Percentiles rank a stretch among this genome's conserved stretches.
Conservation (phyloP, 176 grass and related monocot species). For the Oryza glaberrima region DNA sequence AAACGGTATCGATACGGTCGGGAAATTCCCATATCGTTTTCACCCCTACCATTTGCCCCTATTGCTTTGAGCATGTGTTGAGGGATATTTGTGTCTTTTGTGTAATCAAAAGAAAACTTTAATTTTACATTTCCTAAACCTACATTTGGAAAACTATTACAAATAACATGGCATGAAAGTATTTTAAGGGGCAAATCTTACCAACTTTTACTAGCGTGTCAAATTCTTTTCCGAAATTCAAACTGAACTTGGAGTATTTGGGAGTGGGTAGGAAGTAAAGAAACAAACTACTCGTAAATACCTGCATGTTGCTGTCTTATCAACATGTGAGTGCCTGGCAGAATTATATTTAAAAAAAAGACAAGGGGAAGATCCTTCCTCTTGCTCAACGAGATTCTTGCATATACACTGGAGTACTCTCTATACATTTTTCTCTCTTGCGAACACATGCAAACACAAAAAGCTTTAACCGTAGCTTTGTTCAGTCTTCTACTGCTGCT, state of each 20-base stretch:
- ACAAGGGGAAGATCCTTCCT: not conserved
- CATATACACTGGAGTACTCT: not conserved
- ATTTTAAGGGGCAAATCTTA: too few relatives aligned
- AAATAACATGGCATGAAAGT: too few relatives aligned
- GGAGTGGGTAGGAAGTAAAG: not conserved
- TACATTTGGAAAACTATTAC: too few relatives aligned
- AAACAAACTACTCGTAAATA: not conserved
- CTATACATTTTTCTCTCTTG: not conserved
- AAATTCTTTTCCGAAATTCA: too few relatives aligned
- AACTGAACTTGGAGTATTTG: not conserved
- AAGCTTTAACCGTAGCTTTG: not conserved
- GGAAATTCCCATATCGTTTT: too few relatives aligned
- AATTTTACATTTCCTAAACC: too few relatives aligned
- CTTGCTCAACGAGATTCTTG: constrained; percentile 21
- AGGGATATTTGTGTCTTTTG: too few relatives aligned
- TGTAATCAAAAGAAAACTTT: too few relatives aligned
- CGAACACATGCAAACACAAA: constrained; percentile 27
- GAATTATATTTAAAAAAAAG: not conserved
- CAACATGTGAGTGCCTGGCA: not conserved
- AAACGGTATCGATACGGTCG: too few relatives aligned
- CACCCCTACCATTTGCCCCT: too few relatives aligned
- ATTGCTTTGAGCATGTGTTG: too few relatives aligned
- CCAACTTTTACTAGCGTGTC: too few relatives aligned
- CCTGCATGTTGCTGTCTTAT: not conserved
- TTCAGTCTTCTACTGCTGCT: constrained; percentile 21